Evolutionary conservation across 768 basidiomycete species (phyloP), one percentile per base, ranked within the genome.

Genomic region (Lentinula aciculospora): DNA sequence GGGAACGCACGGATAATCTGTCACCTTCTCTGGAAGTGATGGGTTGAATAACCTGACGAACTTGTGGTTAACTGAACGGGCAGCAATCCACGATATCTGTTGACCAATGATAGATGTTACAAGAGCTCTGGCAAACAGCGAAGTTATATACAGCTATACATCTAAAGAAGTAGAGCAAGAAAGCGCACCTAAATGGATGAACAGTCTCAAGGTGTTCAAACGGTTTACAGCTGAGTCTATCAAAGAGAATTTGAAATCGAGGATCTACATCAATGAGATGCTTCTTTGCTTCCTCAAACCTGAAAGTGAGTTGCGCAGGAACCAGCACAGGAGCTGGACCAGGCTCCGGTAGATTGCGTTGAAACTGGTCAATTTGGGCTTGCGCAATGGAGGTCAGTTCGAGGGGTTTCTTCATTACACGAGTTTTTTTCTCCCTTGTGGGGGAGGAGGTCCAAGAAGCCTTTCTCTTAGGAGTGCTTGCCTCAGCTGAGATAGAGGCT

Each of bases 51-150:
- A 70, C 25, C 89, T 80, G 50, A 84, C 74, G 69, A 96, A 96
- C 58, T 78, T 83, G 70, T 92, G 88, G 36, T 76, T 84, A 59
- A 96, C 92, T 19, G 90, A 85, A 21, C 89, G 79, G 0, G 94
- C 94, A 10, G 93, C 94, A 44, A 86, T 70, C 89, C 89, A 92
- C 1, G 89, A 92, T 23, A 94, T 89, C 67, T 94, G 89, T 68
- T 89, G 88, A 4, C 81, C 85, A 37, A 93, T 68, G 56, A 93
- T 91, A 31, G 87, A 89, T 4, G 81, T 80, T 25, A 81, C 79
- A 25, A 93, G 76, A 1, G 90, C 86, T 42, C 88, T 89, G n/a
- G 4, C 25, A 40, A 7, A 57, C 55, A 32, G 46, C 29, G 45
- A 53, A 5, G n/a, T 0, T n/a, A 17, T n/a, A n/a, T 27, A 39